Percentiles rank a stretch among this genome's conserved stretches.
Conservation (phyloP, 1,284 basidiomycete species). For the Salmacisia buchloeana region DNA sequence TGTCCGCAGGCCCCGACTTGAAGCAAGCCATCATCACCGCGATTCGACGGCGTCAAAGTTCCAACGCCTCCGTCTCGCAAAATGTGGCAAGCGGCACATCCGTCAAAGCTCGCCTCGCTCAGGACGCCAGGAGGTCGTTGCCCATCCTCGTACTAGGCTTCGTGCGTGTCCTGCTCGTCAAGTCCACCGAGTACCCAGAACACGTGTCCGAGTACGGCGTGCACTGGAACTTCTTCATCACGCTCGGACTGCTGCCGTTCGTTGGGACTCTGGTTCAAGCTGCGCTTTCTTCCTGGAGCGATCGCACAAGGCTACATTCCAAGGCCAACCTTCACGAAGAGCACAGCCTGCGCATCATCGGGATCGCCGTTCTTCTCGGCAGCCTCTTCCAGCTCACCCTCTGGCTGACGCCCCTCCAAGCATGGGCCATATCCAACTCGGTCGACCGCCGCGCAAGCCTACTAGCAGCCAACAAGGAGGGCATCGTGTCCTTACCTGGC, state of each 20-base stretch:
- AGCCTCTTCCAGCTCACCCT: constrained; percentile 20
- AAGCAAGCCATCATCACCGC: constrained; percentile 12
- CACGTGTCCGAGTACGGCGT: constrained; percentile 92
- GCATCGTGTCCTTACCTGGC: constrained; percentile 73
- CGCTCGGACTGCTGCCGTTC: constrained; percentile 73
- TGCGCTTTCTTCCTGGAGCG: constrained; percentile 53
- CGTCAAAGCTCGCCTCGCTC: constrained; percentile 18
- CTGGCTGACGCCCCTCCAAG: constrained; percentile 18
- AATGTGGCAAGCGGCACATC: constrained; percentile 1
- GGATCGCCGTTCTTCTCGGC: not conserved
- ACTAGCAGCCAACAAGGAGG: constrained; percentile 84
- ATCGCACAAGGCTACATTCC: not conserved
- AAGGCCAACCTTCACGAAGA: not conserved
- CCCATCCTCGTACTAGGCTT: constrained; percentile 72
- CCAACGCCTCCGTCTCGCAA: not conserved
- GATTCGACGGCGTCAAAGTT: not conserved
- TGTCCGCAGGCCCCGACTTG: constrained; percentile 69
- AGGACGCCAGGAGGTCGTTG: constrained; percentile 59
- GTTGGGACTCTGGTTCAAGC: constrained; percentile 60
- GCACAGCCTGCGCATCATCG: too few relatives aligned
- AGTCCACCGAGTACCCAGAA: constrained; percentile 90
- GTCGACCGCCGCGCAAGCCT: constrained; percentile 56
- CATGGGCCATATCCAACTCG: constrained; percentile 25
- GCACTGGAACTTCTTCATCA: constrained; percentile 99
- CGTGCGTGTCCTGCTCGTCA: constrained; percentile 76